These are phyloP conservation scores for Talaromyces sp. DNA, from an alignment of 2,329 filamentous ascomycete species.

Conservation along the genomic window DNA sequence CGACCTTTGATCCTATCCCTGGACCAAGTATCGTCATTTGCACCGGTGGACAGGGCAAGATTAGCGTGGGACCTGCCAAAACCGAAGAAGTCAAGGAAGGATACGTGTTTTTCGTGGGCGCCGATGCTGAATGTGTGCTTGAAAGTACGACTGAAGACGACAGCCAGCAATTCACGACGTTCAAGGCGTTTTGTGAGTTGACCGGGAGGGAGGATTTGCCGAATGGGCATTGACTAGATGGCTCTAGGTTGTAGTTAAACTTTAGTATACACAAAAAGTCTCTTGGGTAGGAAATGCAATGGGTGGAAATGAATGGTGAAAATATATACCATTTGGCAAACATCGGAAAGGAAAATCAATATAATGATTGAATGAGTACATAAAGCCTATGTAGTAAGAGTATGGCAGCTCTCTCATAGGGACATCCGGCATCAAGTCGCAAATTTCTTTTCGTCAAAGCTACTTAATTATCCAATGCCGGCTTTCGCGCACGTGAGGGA, in stretches of 20 bases:
- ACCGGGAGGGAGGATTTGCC: constrained; percentile 49
- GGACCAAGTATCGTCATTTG: constrained; percentile 93
- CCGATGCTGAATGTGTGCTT: constrained; percentile 78
- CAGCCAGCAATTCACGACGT: constrained; percentile 76
- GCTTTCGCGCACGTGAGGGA: too few relatives aligned
- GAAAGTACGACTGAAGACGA: constrained; percentile 62
- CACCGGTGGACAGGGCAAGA: constrained; percentile 76
- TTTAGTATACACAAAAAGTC: background rate
- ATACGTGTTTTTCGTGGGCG: constrained; percentile 80
- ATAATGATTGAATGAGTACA: background rate
- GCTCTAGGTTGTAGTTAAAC: background rate
- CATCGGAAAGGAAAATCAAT: background rate
- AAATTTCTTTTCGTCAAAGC: too few relatives aligned
- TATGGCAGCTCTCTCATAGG: background rate
- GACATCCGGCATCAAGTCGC: too few relatives aligned
- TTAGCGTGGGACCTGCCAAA: constrained; percentile 75
- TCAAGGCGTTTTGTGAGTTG: constrained; percentile 92
- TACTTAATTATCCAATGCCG: too few relatives aligned
- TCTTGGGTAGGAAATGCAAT: background rate
- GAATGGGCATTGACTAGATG: constrained; percentile 33
- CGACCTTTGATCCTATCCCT: constrained; percentile 79
- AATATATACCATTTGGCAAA: background rate
- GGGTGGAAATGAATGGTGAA: background rate
- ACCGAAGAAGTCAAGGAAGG: constrained; percentile 71
- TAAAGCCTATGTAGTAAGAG: background rate